Evolutionary conservation across 208 protist species (phyloP).

Genomic region (Wallacemonas sp.): DNA sequence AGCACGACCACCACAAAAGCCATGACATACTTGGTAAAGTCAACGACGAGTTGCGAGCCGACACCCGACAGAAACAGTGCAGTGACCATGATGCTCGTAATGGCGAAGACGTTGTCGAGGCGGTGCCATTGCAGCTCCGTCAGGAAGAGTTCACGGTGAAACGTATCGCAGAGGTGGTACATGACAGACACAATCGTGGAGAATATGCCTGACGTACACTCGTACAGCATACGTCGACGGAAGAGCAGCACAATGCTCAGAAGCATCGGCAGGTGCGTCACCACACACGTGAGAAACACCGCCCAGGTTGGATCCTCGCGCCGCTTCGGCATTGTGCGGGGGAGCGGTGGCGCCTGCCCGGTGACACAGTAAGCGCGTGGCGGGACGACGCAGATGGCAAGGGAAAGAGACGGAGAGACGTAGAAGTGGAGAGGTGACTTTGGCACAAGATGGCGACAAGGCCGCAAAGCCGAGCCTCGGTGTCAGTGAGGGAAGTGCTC

Average conservation of each 20-base stretch:
- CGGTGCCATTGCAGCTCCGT: conserved; percentile 27
- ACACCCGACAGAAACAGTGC: conserved; percentile 20
- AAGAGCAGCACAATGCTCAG: conserved; percentile 24
- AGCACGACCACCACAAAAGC: conserved; percentile 20
- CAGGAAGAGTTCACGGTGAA: conserved; percentile 20
- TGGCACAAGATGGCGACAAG: too few relatives aligned
- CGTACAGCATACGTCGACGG: conserved; percentile 22
- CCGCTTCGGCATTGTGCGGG: conserved; percentile 13
- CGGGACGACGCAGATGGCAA: not conserved
- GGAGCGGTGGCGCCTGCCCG: too few relatives aligned
- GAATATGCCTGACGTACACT: conserved; percentile 26
- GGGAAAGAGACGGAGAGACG: conserved; percentile 6
- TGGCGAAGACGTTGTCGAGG: conserved; percentile 30
- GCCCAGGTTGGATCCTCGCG: conserved; percentile 25
- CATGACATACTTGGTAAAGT: conserved; percentile 23
- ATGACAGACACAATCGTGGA: conserved; percentile 14
- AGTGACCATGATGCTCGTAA: conserved; percentile 15
- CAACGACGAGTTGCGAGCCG: conserved; percentile 4
- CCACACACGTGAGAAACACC: conserved; percentile 48
- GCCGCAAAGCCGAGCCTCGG: too few relatives aligned
- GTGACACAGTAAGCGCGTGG: not conserved
- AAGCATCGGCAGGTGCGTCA: conserved; percentile 52
- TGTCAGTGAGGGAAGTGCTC: too few relatives aligned
- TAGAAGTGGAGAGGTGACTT: too few relatives aligned
- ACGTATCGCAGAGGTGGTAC: conserved; percentile 25